Evolutionary conservation across 148 eudicot genomes (phyloP).

Genomic region (Pharnaceum exiguum): DNA sequence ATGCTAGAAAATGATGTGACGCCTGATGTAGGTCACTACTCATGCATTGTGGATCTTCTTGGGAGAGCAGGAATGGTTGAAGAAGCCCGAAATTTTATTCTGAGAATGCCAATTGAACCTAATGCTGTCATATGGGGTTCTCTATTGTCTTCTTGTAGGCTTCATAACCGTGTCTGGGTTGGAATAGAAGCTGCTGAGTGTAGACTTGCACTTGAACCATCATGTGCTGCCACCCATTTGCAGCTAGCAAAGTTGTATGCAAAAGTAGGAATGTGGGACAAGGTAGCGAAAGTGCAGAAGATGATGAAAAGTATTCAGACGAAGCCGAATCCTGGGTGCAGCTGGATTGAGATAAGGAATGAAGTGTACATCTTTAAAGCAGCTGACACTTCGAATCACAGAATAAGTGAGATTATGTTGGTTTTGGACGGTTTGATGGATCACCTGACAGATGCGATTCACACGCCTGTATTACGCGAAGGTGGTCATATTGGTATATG

Average conservation of each 20-base stretch:
- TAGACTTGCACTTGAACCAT: conserved; percentile 43
- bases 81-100: conserved; percentile 29
- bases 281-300: conserved; percentile 38
- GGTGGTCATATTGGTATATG: conserved; percentile 6
- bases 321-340: conserved; percentile 38
- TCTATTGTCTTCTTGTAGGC: conserved; percentile 40
- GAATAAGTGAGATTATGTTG: conserved; percentile 24
- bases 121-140: conserved; percentile 45
- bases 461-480: conserved; percentile 4
- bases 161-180: conserved; percentile 37
- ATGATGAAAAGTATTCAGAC: conserved; percentile 32
- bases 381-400: conserved; percentile 24
- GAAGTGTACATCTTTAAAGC: conserved; percentile 27
- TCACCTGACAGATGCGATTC: conserved; percentile 21
- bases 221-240: conserved; percentile 40
- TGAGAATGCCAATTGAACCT: conserved; percentile 33
- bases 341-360: conserved; percentile 40
- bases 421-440: conserved; percentile 29
- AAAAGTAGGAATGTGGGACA: conserved; percentile 36
- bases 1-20: conserved; percentile 25
- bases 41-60: conserved; percentile 49
- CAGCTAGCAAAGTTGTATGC: conserved; percentile 49
- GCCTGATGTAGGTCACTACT: conserved; percentile 35
- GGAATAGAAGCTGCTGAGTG: conserved; percentile 48
- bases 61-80: conserved; percentile 36